Evolutionary conservation across 257 asterid species (phyloP).

Genomic region (Misopates orontium): DNA sequence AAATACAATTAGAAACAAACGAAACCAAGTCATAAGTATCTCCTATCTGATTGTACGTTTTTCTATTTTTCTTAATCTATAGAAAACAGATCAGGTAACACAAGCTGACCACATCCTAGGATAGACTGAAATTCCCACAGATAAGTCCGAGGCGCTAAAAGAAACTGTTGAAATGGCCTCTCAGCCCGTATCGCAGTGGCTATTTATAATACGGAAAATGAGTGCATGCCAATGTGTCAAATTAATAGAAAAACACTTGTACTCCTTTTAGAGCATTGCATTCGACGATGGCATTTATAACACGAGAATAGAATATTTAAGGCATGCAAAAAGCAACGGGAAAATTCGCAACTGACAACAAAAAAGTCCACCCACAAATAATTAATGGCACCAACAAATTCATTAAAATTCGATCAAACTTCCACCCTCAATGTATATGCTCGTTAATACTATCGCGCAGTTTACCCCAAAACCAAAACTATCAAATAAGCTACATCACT

Average conservation of each 20-base stretch:
- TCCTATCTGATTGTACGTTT: not conserved
- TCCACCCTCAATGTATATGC: not conserved
- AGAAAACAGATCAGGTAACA: not conserved
- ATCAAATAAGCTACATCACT: not conserved
- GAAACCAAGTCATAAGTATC: not conserved
- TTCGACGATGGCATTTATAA: too few species aligned
- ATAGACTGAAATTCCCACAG: not conserved
- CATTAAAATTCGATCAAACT: slow-evolving; percentile 8
- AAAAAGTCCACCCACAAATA: slow-evolving; percentile 5
- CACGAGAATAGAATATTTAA: slow-evolving; percentile 11
- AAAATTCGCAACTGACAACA: not conserved
- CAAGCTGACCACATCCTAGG: slow-evolving; percentile 10
- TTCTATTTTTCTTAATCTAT: too few species aligned
- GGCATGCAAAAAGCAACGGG: slow-evolving; percentile 4
- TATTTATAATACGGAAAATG: slow-evolving; percentile 4
- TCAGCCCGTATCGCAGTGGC: not conserved
- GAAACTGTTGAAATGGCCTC: not conserved
- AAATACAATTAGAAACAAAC: not conserved
- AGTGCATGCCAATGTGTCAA: too few species aligned
- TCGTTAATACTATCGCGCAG: slow-evolving; percentile 7
- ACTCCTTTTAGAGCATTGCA: not conserved
- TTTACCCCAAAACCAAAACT: too few species aligned
- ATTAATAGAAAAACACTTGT: not conserved
- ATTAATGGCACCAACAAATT: slow-evolving; percentile 10
- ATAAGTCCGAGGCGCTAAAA: not conserved